Base-by-base conservation (phyloP, 2,329 filamentous ascomycete species). In the Diaporthe aspalathi region DNA sequence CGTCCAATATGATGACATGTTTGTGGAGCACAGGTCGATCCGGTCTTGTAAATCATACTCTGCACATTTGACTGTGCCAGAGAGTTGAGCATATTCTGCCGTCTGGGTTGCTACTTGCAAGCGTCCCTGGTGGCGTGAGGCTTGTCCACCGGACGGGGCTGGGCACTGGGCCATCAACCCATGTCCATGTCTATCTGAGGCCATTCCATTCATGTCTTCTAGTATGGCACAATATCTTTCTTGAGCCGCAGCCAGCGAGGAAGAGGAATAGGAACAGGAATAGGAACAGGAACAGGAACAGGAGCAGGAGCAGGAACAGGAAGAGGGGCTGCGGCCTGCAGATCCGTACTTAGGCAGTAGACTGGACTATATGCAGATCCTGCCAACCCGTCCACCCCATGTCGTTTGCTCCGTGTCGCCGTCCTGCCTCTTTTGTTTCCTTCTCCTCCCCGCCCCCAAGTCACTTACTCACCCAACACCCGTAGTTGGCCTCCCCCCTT, bases 261-360 rank as follows among this genome's bases (percentile, higher is more conserved):
- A n/a, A n/a, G n/a, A n/a, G n/a, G n/a, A n/a, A n/a, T n/a, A n/a
- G n/a, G n/a, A n/a, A n/a, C n/a, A n/a, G n/a, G n/a, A n/a, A n/a
- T n/a, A n/a, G n/a, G n/a, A n/a, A n/a, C n/a, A n/a, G n/a, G n/a
- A n/a, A n/a, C n/a, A n/a, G n/a, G n/a, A 9, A 35, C 32, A 5
- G 32, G 32, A 35, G 32, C 5, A 35, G 32, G 32, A 35, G 60
- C 20, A 63, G 57, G 43, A 38, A 12, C 35, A 38, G 35, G 35
- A 38, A 32, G 57, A 62, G 24, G 60, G 60, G 60, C 60, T 22
- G n/a, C 24, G n/a, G 43, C 60, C 45, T 65, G 57, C 57, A 63
- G 57, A 63, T 57, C 54, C 54, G 6, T 43, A 38, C n/a, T n/a
- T n/a, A n/a, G n/a, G n/a, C n/a, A n/a, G n/a, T n/a, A n/a, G n/a